Base-by-base conservation (phyloP, 2,329 filamentous ascomycete species). In the Neurospora sp. region DNA sequence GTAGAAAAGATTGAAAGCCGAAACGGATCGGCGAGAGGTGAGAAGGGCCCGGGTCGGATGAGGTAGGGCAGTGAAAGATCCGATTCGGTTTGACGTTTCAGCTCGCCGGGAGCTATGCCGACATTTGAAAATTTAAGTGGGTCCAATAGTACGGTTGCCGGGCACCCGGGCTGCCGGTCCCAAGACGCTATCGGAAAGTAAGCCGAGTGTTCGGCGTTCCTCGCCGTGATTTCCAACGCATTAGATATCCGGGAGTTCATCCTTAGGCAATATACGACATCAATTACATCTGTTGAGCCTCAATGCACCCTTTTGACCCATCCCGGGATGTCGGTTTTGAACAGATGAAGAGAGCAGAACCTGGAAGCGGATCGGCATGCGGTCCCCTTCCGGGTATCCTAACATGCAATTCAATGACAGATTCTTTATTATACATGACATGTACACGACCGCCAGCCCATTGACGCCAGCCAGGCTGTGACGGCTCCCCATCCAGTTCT, bases 341-440 rank as follows among this genome's bases (percentile, higher is more conserved):
- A n/a, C 7, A 62, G 28, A 62, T 62, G 23, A 36, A 62, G 52
- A 62, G 52, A 36, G 3, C 52, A 62, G 52, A 62, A 62, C 52
- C 52, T 62, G 52, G 52, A 62, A 62, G 52, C 52, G 28, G 52
- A 62, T 62, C 52, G 52, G 52, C 52, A 62, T 62, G 52, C 52
- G 52, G 52, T 62, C 52, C 52, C 52, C 52, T 62, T 62, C 28
- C 52, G 52, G 52, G 52, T 62, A 62, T 62, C 52, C 52, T 62
- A 62, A 68, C 40, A 68, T 66, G 43, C 43, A 68, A 38, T 68
- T 66, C 38, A 52, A 43, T 43, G 19, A 68, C n/a, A 33, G 33
- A 68, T 43, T 68, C n/a, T 38, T 19, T 39, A 66, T 68, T 38
- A 68, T 69, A 71, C 70, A 71, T n/a, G 23, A 68, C 66, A 70